Conservation (phyloP, 208 protist genomes). For the Borovskyia barvae region DNA sequence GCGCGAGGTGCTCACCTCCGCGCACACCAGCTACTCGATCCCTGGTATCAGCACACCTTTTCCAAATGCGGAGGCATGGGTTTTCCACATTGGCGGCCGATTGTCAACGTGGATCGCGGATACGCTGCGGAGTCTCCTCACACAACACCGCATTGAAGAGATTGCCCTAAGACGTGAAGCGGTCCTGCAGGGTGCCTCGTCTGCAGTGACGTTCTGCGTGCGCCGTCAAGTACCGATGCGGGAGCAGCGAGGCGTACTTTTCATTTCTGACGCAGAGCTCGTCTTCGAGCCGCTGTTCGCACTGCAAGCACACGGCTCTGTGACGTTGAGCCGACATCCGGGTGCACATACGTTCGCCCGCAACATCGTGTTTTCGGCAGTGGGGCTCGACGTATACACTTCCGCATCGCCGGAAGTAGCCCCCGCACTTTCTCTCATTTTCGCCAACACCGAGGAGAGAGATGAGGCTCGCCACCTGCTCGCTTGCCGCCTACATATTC, state of each 20-base stretch:
- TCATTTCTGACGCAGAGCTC: constrained; percentile 7
- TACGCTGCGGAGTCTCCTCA: constrained; percentile 18
- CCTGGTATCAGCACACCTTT: constrained; percentile 7
- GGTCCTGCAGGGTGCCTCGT: constrained; percentile 6
- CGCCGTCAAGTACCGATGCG: constrained; percentile 42
- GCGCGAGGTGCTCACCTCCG: constrained; percentile 9
- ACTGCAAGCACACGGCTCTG: constrained; percentile 2
- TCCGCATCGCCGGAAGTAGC: constrained; percentile 3
- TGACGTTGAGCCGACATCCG: not conserved
- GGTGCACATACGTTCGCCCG: constrained; percentile 36
- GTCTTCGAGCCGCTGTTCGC: constrained; percentile 40
- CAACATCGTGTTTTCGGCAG: constrained; percentile 31
- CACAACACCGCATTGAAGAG: constrained; percentile 12
- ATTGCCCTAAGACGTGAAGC: constrained; percentile 15
- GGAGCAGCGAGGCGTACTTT: constrained; percentile 44
- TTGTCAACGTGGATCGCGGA: constrained; percentile 11
- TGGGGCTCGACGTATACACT: constrained; percentile 46
- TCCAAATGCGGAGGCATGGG: constrained; percentile 10
- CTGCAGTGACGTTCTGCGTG: constrained; percentile 27
- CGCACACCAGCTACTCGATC: not conserved
- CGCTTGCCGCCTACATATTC: constrained; percentile 7
- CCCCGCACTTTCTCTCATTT: constrained; percentile 30
- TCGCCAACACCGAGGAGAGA: constrained; percentile 25
- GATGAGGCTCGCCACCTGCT: constrained; percentile 23
- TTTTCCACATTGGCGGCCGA: constrained; percentile 2